Evolutionary conservation across 768 basidiomycete species (phyloP), one percentile per base, ranked within the genome.

Genomic region (Amanita rimosa): DNA sequence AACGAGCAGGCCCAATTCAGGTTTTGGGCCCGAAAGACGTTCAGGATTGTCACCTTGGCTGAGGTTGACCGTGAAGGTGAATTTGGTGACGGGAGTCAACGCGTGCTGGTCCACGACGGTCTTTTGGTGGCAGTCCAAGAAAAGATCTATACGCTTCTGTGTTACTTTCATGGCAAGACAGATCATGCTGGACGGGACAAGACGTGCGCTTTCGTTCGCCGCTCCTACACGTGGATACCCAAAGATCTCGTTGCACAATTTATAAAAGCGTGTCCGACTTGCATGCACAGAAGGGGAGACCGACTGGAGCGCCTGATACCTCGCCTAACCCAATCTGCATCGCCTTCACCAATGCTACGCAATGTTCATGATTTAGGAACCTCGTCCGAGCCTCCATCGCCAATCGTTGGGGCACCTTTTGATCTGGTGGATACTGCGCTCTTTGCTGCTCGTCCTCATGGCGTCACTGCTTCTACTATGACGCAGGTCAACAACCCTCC

Each of bases 1-100:
- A 67, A 67, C 19, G 67, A 70, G 51, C 80, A 76, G 2, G 74
- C 85, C 1, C 84, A 87, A 58, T 89, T 88, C 61, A 75, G 84
- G 36, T 86, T 81, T 63, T 89, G 86, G 86, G 85, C 79, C 10
- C 79, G 85, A 57, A 85, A 85, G 69, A 88, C 83, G 80, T 90
- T 90, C 60, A 67, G 63, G 38, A 56, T 82, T 6, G 69, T 42
- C 26, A 49, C 55, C 17, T 53, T 58, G 19, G 60, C 54, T 8
- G 47, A 51, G 8, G 24, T 33, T 24, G 44, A 34, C 22, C 27
- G 13, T n/a, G 39, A 34, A 26, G 11, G n/a, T 16, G 34, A 31
- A 21, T 36, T 19, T 14, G 45, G 14, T 34, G 52, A 50, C 26
- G 43, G 24, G 52, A 6, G 19, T 9, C 36, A n/a, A 37, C 22